Base-by-base conservation (phyloP, 2,329 filamentous ascomycete genomes). In the Ascochyta rabiei region DNA sequence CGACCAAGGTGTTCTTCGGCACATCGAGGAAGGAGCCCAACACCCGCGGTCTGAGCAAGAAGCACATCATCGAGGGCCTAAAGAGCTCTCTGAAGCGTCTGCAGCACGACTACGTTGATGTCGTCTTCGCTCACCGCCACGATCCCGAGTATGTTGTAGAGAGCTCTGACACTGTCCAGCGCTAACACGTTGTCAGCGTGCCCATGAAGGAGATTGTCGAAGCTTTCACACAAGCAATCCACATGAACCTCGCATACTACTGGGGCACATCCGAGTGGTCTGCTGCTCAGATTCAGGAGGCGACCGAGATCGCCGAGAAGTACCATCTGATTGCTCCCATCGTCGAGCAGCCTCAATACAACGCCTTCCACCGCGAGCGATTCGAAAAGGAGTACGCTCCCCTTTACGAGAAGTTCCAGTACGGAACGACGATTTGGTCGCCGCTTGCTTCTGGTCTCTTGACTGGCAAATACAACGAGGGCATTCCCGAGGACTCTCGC, bases 401-500 rank as follows among this genome's bases (percentile, higher is more conserved):
- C 16, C 68, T 86, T 15, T 86, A 79, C 73, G 71, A 83, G 56
- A 79, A 85, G 66, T 82, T 80, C 76, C 73, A 81, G 57, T 83
- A 84, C 64, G 84, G 84, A 41, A 84, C 83, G 35, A 82, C 80
- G 45, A 81, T 81, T 69, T 85, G 81, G 80, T 79, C 75, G 21
- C 82, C 84, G 21, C 76, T 86, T 9, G 81, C 53, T 41, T 81
- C 77, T 26, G 84, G 84, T 53, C 72, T 87, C 34, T 71, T 87
- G 48, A 86, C 82, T 7, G 84, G 84, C 65, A 87, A 87, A 75
- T 87, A 87, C 79, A 86, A 86, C 71, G 79, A 86, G 58, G 84
- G 84, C 48, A 83, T 86, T 49, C 83, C 84, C 15, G 80, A 84
- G 63, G 84, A 81, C 65, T 86, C 83, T 34, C 83, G 85, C 31